A percentile compares a stretch with the other conserved stretches of the same genome.
These are phyloP conservation scores for Plasmopara viticola DNA, from an alignment of 352 stramenopile genomes.

Conservation along the genomic window DNA sequence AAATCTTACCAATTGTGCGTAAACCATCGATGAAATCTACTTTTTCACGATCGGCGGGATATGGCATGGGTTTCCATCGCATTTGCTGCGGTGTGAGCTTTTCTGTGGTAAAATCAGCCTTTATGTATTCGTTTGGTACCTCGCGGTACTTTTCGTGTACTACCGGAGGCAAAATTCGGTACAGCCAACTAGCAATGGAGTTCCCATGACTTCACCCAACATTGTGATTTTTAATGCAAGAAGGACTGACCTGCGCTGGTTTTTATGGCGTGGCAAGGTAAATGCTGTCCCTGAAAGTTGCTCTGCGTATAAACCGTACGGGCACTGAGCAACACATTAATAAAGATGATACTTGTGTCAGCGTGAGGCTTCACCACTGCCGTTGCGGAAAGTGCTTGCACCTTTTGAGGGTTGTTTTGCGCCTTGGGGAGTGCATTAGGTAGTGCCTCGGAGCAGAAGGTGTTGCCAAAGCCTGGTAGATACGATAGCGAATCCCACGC, in stretches of 20 bases:
- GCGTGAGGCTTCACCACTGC: too few species aligned
- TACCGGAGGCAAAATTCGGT: conserved; percentile 87
- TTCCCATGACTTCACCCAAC: conserved; percentile 5
- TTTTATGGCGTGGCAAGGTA: conserved; percentile 86
- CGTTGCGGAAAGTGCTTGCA: conserved; percentile 1
- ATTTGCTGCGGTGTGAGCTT: too few species aligned
- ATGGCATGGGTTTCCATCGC: too few species aligned
- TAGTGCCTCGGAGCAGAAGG: conserved; percentile 90
- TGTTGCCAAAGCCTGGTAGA: too few species aligned
- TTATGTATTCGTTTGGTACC: conserved; percentile 3
- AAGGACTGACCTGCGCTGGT: conserved; percentile 63
- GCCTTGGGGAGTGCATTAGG: conserved; percentile 83
- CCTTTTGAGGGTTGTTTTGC: conserved; percentile 93
- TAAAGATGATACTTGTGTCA: too few species aligned
- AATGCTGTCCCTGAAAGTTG: conserved; percentile 96
- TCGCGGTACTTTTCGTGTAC: conserved; percentile 70
- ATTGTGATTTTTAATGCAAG: too few species aligned
- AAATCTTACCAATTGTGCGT: too few species aligned
- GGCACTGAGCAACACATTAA: conserved; percentile 34
- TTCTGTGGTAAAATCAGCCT: too few species aligned
- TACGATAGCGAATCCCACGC: too few species aligned
- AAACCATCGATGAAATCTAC: too few species aligned
- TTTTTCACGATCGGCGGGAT: too few species aligned
- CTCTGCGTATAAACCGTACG: conserved; percentile 91
- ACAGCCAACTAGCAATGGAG: conserved; percentile 82